Conservation (phyloP, 768 basidiomycete genomes). For the Russula vinacea region DNA sequence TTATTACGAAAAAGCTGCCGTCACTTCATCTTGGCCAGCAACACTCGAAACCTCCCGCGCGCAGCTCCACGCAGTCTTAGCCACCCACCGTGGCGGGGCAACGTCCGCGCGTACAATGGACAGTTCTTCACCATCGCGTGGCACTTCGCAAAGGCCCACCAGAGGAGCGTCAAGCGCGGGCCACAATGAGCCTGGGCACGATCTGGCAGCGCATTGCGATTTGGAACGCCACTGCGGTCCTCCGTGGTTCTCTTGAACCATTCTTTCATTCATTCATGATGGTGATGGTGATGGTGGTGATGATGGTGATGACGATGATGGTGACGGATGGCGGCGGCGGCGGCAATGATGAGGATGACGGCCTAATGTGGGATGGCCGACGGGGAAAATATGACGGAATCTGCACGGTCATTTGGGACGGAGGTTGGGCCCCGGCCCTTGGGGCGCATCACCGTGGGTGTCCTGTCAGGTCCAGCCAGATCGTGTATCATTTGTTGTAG, state of each 20-base stretch:
- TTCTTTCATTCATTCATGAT: neutral
- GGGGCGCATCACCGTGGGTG: no score
- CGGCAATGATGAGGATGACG: neutral
- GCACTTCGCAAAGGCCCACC: neutral
- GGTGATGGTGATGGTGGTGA: neutral
- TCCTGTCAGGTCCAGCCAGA: neutral
- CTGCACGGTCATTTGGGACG: neutral
- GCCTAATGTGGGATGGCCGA: neutral
- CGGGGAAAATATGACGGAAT: neutral
- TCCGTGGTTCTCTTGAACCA: constrained; percentile 25
- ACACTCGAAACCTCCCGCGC: constrained; percentile 1
- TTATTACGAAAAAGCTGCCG: constrained; percentile 1
- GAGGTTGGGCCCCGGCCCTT: no score
- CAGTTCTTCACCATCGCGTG: neutral
- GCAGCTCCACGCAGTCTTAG: neutral
- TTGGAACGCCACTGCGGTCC: constrained; percentile 23
- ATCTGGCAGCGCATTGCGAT: constrained; percentile 15
- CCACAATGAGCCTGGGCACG: constrained; percentile 4
- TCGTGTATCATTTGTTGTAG: constrained; percentile 1
- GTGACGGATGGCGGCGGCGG: neutral
- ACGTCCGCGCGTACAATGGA: neutral
- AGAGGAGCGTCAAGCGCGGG: neutral
- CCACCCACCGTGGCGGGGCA: neutral
- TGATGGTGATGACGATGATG: neutral
- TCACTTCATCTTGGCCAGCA: neutral